Evolutionary conservation across 2,329 filamentous ascomycete genomes (phyloP).

Genomic region (Sarocladium brachiariae): DNA sequence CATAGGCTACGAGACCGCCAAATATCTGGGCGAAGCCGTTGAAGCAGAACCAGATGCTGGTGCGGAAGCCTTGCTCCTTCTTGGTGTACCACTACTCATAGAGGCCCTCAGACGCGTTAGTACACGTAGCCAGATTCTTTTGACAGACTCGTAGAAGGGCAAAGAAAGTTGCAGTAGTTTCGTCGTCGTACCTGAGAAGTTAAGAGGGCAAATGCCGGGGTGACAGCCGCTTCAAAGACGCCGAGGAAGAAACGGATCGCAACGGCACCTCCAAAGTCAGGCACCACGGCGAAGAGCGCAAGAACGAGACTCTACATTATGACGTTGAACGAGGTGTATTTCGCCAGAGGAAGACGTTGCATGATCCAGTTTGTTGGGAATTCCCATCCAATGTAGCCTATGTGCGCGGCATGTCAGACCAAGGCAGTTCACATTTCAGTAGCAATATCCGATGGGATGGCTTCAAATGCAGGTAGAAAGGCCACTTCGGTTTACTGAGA

Average conservation of each 20-base stretch:
- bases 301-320: slow-evolving; percentile 33
- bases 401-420: neutral
- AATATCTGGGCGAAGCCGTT: slow-evolving; percentile 19
- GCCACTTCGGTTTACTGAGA: no score
- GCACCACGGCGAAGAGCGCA: slow-evolving; percentile 15
- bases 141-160: no score
- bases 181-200: slow-evolving; percentile 28
- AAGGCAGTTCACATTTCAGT: no score
- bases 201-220: slow-evolving; percentile 23
- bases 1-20: slow-evolving; percentile 19
- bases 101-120: neutral
- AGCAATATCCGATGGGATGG: no score
- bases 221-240: slow-evolving; percentile 23
- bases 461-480: no score
- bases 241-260: slow-evolving; percentile 27
- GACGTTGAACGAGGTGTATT: slow-evolving; percentile 28
- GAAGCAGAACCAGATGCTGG: slow-evolving; percentile 22
- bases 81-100: slow-evolving; percentile 4
- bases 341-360: slow-evolving; percentile 25
- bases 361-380: slow-evolving; percentile 31
- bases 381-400: slow-evolving; percentile 8
- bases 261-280: slow-evolving; percentile 19
- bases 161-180: no score
- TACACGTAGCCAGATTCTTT: no score
- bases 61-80: slow-evolving; percentile 19